Base-by-base conservation (phyloP, 116 monocot genomes). In the Thalassia testudinum region DNA sequence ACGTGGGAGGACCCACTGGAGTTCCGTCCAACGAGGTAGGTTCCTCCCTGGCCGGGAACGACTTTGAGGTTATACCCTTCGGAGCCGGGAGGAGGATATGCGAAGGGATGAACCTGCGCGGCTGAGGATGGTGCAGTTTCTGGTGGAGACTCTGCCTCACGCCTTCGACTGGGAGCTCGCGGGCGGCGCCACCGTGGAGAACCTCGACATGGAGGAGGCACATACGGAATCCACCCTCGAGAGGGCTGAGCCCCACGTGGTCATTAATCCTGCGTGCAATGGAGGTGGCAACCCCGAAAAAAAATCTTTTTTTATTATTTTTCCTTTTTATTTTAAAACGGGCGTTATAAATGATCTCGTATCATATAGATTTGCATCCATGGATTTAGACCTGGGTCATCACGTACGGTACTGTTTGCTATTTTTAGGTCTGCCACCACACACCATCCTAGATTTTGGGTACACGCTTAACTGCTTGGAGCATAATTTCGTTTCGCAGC, bases 31-130 rank as follows among this genome's bases (percentile, higher is more conserved):
- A 66, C 47, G n/a, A n/a, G n/a, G n/a, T 0, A 44, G 82, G 25
- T 81, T 87, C 62, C 59, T 78, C 16, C 62, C 73, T 0, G 80
- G 76, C 24, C 74, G 72, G 0, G 43, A 28, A 1, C 27, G 60
- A 78, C 54, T 80, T 76, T 6, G 74, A 74, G 60, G 26, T 74
- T 17, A 70, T 86, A 11, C 70, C 78, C 1, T 87, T 87, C 42
- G 87, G 87, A 0, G 72, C 70, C 12, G 81, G 87, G 0, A 52
- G 87, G 29, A 59, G 82, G 72, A 75, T 77, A 15, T 86, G 86
- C 42, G 72, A 69, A 0, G 81, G 86, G 18, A 54, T 66, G 59
- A 64, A 42, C 19, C 21, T 71, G 44, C n/a, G n/a, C 81, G 78
- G 0, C 18, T 75, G 21, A 40, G 69, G 30, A 72, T 81, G 72